Evolutionary conservation across 352 stramenopile genomes (phyloP), one percentile per base, ranked within the genome.

Genomic region (Pythium aristosporum): DNA sequence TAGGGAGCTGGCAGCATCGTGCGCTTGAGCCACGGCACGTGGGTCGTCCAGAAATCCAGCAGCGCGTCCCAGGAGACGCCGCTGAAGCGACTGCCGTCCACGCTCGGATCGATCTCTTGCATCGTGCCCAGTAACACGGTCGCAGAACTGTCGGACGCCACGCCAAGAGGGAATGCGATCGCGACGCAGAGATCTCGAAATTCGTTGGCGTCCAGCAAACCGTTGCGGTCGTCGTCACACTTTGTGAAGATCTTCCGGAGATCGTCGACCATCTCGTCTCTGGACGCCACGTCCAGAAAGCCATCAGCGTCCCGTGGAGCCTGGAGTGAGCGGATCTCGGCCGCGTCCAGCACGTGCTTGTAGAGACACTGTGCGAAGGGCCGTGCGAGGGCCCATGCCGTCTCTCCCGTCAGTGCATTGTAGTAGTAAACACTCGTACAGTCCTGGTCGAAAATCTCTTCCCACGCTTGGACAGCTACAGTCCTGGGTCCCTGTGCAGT

Each of bases 181-280:
- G 70, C 75, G 1, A 89, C 79, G 39, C 82, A 92, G 1, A 90
- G 42, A 50, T 89, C 79, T 23, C 85, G 54, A 44, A 90, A 87
- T 64, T 92, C 79, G 7, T 63, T 61, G 5, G 61, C 49, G 39
- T 87, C 79, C 41, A 92, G 48, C n/a, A 66, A 41, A 0, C 74
- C 74, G 2, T 76, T 80, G 3, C 71, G 64, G 51, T 92, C 79
- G 20, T 89, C 82, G 36, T 90, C 80, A 43, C 80, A 88, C 51
- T 79, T 77, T 16, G 58, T 34, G 61, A 90, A 92, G 2, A 89
- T 39, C 13, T 65, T 64, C 28, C 67, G 73, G 13, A 92, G 71
- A 37, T 87, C 71, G 25, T 82, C 63, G 6, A 83, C 36, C 55
- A 77, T 65, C 49, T 88, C 79, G 44, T 13, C 74, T 55, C 15